phyloP scores from a whole-genome alignment of 2,329 filamentous ascomycete genomes.

The Cercospora sp. region DNA sequence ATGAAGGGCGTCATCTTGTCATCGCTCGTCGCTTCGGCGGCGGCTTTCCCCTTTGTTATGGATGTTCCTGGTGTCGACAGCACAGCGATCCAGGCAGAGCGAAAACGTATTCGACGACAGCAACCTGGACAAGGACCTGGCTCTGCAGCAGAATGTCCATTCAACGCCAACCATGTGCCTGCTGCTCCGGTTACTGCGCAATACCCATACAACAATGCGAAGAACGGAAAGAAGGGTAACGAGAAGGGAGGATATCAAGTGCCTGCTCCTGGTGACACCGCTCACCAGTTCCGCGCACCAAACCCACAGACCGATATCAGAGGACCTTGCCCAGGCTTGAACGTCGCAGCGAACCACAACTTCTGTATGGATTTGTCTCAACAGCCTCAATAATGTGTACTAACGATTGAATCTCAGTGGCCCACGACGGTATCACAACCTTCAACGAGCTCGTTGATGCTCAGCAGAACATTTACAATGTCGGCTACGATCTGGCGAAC shows the following conservation, averaged over 20 bases:
- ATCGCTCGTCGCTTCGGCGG: conserved; percentile 28
- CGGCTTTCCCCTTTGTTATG: conserved; percentile 45
- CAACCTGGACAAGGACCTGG: conserved; percentile 26
- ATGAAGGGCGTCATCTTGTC: conserved; percentile 34
- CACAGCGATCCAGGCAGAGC: conserved; percentile 22
- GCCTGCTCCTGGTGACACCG: conserved; percentile 46
- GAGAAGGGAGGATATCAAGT: conserved; percentile 48
- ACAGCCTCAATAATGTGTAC: background rate
- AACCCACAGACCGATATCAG: conserved; percentile 42
- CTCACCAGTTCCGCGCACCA: conserved; percentile 42
- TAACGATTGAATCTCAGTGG: conserved; percentile 25
- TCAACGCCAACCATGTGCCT: conserved; percentile 43
- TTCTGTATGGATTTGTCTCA: conserved; percentile 29
- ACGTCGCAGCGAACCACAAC: conserved; percentile 34
- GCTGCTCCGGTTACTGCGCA: conserved; percentile 38
- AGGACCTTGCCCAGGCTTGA: conserved; percentile 33
- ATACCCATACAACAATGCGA: conserved; percentile 47
- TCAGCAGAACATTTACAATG: conserved; percentile 49
- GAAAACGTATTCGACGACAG: conserved; percentile 17
- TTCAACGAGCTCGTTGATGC: conserved; percentile 46
- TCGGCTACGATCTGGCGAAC: conserved; percentile 45
- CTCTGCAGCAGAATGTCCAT: conserved; percentile 39
- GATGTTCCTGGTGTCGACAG: conserved; percentile 42
- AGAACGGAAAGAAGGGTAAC: conserved; percentile 44
- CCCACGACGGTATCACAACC: conserved; percentile 46